Evolutionary conservation across 768 basidiomycete species (phyloP).

Genomic region (Boletellus ananas): DNA sequence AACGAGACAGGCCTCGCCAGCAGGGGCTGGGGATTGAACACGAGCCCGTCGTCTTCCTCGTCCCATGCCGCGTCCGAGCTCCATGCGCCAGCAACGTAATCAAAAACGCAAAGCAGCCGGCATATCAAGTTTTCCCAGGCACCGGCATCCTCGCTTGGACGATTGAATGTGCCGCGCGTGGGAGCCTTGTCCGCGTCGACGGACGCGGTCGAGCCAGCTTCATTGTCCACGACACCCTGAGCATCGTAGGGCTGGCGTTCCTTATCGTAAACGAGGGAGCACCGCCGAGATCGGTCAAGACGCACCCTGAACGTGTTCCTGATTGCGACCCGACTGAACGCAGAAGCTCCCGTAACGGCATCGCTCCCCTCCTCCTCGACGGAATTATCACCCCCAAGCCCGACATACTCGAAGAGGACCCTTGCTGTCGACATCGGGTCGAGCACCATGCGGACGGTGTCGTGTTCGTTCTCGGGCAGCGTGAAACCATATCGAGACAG

Average conservation of each 20-base stretch:
- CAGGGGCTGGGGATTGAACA: constrained; percentile 27
- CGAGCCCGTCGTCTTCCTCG: constrained; percentile 20
- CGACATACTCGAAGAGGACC: constrained; percentile 11
- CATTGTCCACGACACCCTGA: constrained; percentile 19
- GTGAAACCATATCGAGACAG: constrained; percentile 69
- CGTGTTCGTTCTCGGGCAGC: constrained; percentile 70
- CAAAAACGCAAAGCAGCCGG: constrained; percentile 17
- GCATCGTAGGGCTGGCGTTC: constrained; percentile 7
- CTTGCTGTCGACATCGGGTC: constrained; percentile 18
- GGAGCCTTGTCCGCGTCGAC: constrained; percentile 1
- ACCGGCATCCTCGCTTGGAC: constrained; percentile 5
- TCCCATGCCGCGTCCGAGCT: constrained; percentile 24
- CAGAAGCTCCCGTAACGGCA: constrained; percentile 18
- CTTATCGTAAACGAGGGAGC: constrained; percentile 22
- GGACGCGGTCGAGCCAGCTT: constrained; percentile 3
- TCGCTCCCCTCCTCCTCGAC: constrained; percentile 2
- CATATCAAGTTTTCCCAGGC: constrained; percentile 14
- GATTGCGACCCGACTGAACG: constrained; percentile 8
- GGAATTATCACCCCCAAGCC: neutral
- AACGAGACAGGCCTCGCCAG: constrained; percentile 8
- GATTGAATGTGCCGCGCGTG: neutral
- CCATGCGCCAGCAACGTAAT: constrained; percentile 22
- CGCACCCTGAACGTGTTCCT: constrained; percentile 28
- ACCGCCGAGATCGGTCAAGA: constrained; percentile 24
- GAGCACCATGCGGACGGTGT: constrained; percentile 40